Percentiles rank a stretch among this genome's conserved stretches.
phyloP scores from a whole-genome alignment of 2,329 filamentous ascomycete genomes.

The Rutstroemia sp. region DNA sequence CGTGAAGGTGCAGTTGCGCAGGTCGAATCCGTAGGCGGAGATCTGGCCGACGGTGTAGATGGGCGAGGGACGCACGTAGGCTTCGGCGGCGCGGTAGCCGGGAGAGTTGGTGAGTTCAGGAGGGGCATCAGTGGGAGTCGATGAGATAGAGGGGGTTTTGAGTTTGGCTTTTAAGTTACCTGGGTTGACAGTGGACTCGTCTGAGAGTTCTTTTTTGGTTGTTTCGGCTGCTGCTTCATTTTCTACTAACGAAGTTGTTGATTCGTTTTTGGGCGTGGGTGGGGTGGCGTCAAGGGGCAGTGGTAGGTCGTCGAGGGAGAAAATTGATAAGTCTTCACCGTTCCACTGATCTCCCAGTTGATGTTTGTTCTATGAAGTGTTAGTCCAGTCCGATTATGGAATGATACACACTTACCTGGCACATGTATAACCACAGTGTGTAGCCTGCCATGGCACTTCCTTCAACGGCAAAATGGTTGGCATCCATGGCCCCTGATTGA shows the following conservation, averaged over 20 bases:
- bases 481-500: slow-evolving; percentile 87
- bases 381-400: slow-evolving; percentile 13
- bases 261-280: slow-evolving; percentile 36
- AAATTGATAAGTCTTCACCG: slow-evolving; percentile 90
- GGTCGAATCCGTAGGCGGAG: slow-evolving; percentile 69
- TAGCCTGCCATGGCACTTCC: slow-evolving; percentile 78
- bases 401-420: slow-evolving; percentile 44
- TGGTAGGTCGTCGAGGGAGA: slow-evolving; percentile 71
- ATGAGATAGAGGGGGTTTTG: slow-evolving; percentile 58
- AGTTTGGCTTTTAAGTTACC: slow-evolving; percentile 69
- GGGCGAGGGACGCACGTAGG: slow-evolving; percentile 81
- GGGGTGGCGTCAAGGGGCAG: slow-evolving; percentile 47
- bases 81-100: slow-evolving; percentile 85
- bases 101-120: slow-evolving; percentile 54
- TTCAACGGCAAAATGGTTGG: slow-evolving; percentile 90
- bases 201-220: slow-evolving; percentile 37
- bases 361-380: slow-evolving; percentile 63
- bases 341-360: slow-evolving; percentile 93
- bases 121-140: slow-evolving; percentile 43
- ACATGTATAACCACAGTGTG: slow-evolving; percentile 81
- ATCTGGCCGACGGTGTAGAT: slow-evolving; percentile 68
- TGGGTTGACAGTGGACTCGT: slow-evolving; percentile 59
- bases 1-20: slow-evolving; percentile 70
- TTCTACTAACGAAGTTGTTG: slow-evolving; percentile 38
- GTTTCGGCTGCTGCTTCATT: slow-evolving; percentile 32